A percentile compares a stretch with the other conserved stretches of the same genome.
Conservation (phyloP, 2,329 filamentous ascomycete species). For the Cytospora chrysosperma region DNA sequence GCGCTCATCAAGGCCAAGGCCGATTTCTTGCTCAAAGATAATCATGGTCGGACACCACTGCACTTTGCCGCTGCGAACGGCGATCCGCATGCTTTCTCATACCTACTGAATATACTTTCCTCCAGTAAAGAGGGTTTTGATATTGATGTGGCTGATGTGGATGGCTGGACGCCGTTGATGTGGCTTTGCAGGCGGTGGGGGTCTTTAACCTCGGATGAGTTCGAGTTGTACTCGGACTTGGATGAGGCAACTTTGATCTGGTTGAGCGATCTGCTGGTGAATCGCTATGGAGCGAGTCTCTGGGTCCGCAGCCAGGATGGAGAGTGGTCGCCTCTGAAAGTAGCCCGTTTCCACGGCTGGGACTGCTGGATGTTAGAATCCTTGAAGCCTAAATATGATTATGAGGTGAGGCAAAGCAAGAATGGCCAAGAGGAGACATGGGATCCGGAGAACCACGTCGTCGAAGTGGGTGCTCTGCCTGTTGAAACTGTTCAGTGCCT, state of each 20-base stretch:
- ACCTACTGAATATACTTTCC: neutral
- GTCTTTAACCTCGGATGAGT: too few species aligned
- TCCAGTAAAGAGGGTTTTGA: neutral
- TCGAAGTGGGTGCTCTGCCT: neutral
- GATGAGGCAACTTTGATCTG: too few species aligned
- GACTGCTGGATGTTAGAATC: too few species aligned
- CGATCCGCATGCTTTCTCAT: neutral
- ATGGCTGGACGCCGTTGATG: slow-evolving; percentile 6
- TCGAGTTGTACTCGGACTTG: too few species aligned
- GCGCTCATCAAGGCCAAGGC: neutral
- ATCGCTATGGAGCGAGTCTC: neutral
- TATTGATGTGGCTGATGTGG: neutral
- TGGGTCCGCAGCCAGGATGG: neutral
- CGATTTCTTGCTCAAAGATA: neutral
- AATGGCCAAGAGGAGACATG: neutral
- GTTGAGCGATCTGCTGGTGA: neutral
- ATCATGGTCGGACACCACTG: neutral
- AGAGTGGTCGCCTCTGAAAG: neutral
- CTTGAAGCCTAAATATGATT: too few species aligned
- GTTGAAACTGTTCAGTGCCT: neutral
- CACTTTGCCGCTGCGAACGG: neutral
- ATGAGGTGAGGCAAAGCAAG: neutral
- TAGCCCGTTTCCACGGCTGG: neutral
- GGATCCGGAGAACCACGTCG: too few species aligned
- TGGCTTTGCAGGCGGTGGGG: neutral